A percentile compares a stretch with the other conserved stretches of the same genome.
Conservation (phyloP, 495 filamentous ascomycete genomes). For the Hypomontagnella submonticulosa region DNA sequence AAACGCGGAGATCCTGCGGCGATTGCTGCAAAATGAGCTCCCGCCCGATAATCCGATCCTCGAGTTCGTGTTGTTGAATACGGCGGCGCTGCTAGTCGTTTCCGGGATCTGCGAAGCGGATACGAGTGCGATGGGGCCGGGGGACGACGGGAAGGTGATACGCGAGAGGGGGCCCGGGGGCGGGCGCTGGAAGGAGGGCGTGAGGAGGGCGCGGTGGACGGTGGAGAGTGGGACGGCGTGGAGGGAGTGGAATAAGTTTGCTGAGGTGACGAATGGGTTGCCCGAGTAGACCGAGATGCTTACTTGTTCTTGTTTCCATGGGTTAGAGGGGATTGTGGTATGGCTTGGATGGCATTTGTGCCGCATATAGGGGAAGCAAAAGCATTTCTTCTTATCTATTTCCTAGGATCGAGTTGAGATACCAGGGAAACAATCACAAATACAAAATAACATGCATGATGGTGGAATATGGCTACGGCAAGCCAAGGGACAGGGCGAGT, state of each 20-base stretch:
- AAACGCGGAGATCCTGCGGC: slow-evolving; percentile 85
- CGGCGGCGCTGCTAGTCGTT: slow-evolving; percentile 85
- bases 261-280: slow-evolving; percentile 62
- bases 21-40: slow-evolving; percentile 78
- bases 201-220: slow-evolving; percentile 84
- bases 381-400: neutral
- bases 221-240: slow-evolving; percentile 84
- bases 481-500: neutral
- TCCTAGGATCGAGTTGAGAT: slow-evolving; percentile 19
- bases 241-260: slow-evolving; percentile 75
- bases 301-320: too few relatives aligned
- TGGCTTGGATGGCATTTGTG: too few relatives aligned
- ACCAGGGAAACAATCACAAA: slow-evolving; percentile 15
- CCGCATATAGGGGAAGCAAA: neutral
- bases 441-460: neutral
- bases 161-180: slow-evolving; percentile 83
- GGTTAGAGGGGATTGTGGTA: too few relatives aligned
- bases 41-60: slow-evolving; percentile 81
- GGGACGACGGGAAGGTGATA: slow-evolving; percentile 75
- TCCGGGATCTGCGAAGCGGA: slow-evolving; percentile 88
- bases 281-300: slow-evolving; percentile 36
- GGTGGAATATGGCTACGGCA: too few relatives aligned
- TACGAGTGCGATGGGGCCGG: slow-evolving; percentile 73
- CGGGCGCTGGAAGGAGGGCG: slow-evolving; percentile 91
- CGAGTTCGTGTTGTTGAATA: slow-evolving; percentile 94